Evolutionary conservation across 306 rosid species (phyloP).

Genomic region (Fragaria iinumae): DNA sequence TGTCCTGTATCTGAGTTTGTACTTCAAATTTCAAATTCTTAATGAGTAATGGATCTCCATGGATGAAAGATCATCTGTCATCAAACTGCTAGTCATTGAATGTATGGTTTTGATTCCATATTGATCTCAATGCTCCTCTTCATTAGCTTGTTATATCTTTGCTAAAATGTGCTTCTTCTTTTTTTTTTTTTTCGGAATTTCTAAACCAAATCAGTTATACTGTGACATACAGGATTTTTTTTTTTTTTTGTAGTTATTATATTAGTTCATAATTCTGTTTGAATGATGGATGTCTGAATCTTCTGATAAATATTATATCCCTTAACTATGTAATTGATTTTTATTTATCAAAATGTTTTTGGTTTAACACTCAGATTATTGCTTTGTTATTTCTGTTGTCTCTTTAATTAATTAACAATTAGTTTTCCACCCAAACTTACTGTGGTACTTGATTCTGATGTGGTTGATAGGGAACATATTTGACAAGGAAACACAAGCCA

Average conservation of each 20-base stretch:
- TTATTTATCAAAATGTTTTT: background rate
- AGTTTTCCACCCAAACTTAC: slow-evolving; percentile 15
- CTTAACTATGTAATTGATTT: background rate
- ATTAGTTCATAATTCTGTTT: background rate
- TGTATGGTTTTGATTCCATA: background rate
- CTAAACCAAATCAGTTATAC: background rate
- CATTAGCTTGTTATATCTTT: background rate
- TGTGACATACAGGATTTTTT: background rate
- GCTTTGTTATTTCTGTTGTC: no score
- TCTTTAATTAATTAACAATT: background rate
- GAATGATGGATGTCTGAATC: background rate
- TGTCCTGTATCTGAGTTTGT: background rate
- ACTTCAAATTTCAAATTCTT: background rate
- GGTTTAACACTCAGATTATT: background rate
- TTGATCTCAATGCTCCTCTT: background rate
- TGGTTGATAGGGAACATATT: slow-evolving; percentile 61
- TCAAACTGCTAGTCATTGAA: background rate
- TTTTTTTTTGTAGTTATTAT: no score
- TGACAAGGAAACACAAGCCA: slow-evolving; percentile 53
- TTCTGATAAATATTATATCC: background rate
- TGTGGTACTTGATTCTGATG: slow-evolving; percentile 23
- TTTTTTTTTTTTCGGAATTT: background rate
- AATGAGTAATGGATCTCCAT: background rate
- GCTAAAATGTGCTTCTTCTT: no score
- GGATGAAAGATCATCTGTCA: background rate